Base-by-base conservation (phyloP, 352 stramenopile genomes). In the Peronospora tabacina region DNA sequence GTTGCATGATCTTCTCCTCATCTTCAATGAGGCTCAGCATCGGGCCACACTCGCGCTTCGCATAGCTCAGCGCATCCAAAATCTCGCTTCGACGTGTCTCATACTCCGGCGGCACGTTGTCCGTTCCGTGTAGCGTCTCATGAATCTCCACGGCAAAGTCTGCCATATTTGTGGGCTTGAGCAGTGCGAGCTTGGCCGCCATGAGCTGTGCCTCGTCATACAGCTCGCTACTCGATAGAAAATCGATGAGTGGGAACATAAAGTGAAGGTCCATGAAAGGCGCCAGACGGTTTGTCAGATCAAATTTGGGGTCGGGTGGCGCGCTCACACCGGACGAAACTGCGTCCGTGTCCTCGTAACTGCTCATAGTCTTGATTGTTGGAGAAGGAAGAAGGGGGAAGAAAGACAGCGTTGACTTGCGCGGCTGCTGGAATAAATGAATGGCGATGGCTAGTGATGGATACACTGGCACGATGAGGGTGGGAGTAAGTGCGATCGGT, bases 91-190 rank as follows among this genome's bases (percentile, higher is more conserved):
- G 76, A 49, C 78, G 71, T 32, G 85, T 72, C 44, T 97, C 85
- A 52, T 97, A 88, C 63, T 92, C 75, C 22, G 74, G 68, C 0
- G 81, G 81, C 32, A 83, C 70, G 22, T 89, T 77, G 22, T 78
- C 65, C 33, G 82, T 81, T 42, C 81, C 74, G 66, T 97, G 79
- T 24, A 98, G 61, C 56, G 79, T 90, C 55, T 96, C 82, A 70
- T 97, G 88, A 64, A 97, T 97, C 70, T 98, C 94, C 50, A 97
- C 92, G 16, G 92, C 94, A 54, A 98, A 98, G 69, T 98, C 94
- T 13, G 96, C 89, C 94, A 98, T 98, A 68, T 97, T 95, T 7
- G 92, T 98, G 17, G 89, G 89, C 63, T 95, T 91, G 20, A 98
- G 72, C 15, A 98, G 75, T 50, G 80, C 76, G 37, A 98, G 68